phyloP scores from a whole-genome alignment of 306 rosid species.

The Cicer yamashitae region DNA sequence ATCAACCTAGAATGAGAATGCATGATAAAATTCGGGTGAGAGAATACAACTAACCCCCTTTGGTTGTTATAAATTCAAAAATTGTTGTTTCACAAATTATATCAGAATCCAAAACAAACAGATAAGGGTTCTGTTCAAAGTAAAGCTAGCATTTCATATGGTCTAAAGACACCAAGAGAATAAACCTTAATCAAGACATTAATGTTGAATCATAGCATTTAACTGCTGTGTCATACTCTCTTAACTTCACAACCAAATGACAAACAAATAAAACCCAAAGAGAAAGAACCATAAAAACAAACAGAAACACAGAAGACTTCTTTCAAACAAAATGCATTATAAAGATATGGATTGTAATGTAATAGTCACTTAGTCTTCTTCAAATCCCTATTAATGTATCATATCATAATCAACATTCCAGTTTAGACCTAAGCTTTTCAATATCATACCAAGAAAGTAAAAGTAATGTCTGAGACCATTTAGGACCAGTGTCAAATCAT shows the following conservation, averaged over 20 bases:
- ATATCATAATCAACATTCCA: conserved; percentile 10
- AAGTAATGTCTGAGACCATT: conserved; percentile 1
- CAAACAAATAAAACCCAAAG: background rate
- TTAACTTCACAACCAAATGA: conserved; percentile 11
- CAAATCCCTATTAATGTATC: background rate
- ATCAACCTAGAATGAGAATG: conserved; percentile 24
- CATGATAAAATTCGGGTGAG: background rate
- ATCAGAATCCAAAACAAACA: conserved; percentile 25
- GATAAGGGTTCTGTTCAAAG: background rate
- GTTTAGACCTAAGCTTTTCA: conserved; percentile 37
- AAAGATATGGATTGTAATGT: background rate
- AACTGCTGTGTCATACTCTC: background rate
- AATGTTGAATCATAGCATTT: background rate
- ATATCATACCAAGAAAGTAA: conserved; percentile 7
- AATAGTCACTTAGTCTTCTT: conserved; percentile 8
- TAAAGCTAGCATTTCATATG: conserved; percentile 38
- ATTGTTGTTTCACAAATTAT: background rate
- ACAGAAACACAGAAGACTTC: background rate
- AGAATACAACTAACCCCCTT: background rate
- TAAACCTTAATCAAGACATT: background rate
- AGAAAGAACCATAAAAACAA: background rate
- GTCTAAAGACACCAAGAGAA: conserved; percentile 1
- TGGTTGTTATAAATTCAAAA: background rate
- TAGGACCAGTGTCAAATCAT: conserved; percentile 20
- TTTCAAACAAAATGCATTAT: background rate